Evolutionary conservation across 768 basidiomycete genomes (phyloP), one percentile per base, ranked within the genome.

Genomic region (Auriscalpium vulgare): DNA sequence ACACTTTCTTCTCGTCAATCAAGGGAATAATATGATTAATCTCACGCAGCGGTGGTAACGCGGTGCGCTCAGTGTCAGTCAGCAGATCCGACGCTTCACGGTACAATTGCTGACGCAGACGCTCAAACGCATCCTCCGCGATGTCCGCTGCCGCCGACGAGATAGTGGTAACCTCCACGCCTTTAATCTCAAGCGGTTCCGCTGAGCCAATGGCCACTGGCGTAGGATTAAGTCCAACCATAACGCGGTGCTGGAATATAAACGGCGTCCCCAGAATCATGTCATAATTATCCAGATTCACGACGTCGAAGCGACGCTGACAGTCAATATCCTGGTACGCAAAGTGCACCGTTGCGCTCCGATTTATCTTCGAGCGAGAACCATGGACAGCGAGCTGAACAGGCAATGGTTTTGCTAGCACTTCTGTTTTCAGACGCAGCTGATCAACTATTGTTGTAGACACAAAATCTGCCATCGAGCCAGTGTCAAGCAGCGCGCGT

Each of bases 331-430:
- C 21, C 56, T 76, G 71, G 58, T 76, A 78, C 9, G 61, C 38
- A 3, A 78, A 37, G 4, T 62, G 9, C 0, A 61, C 72, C 4
- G 36, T 54, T 0, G 67, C 59, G 0, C 63, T 48, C 21, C 36
- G 65, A 50, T 72, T 76, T 0, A 79, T 63, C 50, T 71, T 71
- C 0, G 73, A 67, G 0, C 69, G 49, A 0, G 76, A 78, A 0
- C 76, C 78, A 36, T 73, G 69, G 0, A 74, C 71, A 0, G 76
- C 77, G 0, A 80, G 59, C 14, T 75, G 72, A 0, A 78, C 47
- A 0, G 66, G 54, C 2, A 78, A 19, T 2, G 71, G 75, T 29
- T 66, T 65, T 0, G 50, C 65, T 1, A 78, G 58, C 10, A 61
- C 56, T 0, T 59, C 55, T 1, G 53, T 55, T 34, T 62, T 54